Evolutionary conservation across 306 rosid genomes (phyloP).

Genomic region (Citrullus amarus): DNA sequence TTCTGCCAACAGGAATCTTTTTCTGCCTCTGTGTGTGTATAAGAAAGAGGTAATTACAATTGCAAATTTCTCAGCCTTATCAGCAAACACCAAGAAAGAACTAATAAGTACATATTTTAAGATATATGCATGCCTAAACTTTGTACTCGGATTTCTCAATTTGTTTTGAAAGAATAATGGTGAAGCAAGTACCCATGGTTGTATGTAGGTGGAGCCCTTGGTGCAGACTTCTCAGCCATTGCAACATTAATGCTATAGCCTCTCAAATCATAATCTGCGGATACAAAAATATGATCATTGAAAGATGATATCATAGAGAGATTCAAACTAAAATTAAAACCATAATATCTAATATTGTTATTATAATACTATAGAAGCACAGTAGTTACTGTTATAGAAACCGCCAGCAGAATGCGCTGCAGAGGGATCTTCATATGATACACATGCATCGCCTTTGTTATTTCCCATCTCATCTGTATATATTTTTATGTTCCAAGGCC

Average conservation of each 20-base stretch:
- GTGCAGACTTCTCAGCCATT: constrained; percentile 96
- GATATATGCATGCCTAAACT: neutral
- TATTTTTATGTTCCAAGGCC: constrained; percentile 94
- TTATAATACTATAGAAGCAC: too few relatives aligned
- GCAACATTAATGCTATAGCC: constrained; percentile 74
- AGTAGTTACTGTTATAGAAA: constrained; percentile 63
- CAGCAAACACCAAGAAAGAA: neutral
- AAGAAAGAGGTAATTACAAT: neutral
- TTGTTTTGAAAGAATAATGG: neutral
- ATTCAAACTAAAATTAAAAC: neutral
- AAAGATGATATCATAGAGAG: neutral
- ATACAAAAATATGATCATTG: constrained; percentile 9
- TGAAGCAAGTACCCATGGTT: constrained; percentile 55
- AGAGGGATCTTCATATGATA: constrained; percentile 89
- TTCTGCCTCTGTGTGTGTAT: neutral
- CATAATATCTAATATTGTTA: neutral
- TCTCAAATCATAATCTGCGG: constrained; percentile 76
- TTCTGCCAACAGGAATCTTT: neutral
- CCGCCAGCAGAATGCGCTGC: constrained; percentile 97
- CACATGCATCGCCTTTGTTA: constrained; percentile 90
- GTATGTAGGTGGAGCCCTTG: constrained; percentile 54
- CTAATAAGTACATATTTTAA: neutral
- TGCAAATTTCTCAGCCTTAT: neutral
- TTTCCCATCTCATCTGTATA: constrained; percentile 86
- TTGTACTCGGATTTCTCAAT: neutral